Conservation (phyloP, 192 early-diverging fungal species). For the Coemansia sp. region DNA sequence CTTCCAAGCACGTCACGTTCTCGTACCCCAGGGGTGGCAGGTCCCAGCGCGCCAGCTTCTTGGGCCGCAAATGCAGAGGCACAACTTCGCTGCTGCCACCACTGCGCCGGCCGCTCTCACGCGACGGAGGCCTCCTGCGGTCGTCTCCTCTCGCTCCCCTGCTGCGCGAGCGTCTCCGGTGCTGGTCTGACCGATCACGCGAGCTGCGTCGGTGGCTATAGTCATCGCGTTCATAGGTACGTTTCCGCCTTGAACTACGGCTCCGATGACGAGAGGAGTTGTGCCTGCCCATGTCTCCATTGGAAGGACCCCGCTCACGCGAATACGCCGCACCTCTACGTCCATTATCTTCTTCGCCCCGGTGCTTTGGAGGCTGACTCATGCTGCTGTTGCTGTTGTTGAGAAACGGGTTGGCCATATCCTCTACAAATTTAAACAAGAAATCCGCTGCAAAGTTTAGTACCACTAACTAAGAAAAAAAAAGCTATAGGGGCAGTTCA, state of each 20-base stretch:
- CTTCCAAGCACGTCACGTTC: constrained; percentile 78
- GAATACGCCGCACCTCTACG: constrained; percentile 4
- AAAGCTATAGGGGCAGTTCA: not conserved
- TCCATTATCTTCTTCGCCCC: not conserved
- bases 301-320: constrained; percentile 5
- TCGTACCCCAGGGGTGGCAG: constrained; percentile 86
- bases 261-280: constrained; percentile 44
- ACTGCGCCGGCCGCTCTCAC: constrained; percentile 46
- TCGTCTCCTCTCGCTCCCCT: constrained; percentile 27
- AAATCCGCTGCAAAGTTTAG: not conserved
- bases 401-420: constrained; percentile 39
- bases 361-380: constrained; percentile 25
- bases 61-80: constrained; percentile 75
- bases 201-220: constrained; percentile 36
- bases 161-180: constrained; percentile 54
- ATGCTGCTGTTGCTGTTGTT: constrained; percentile 25
- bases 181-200: constrained; percentile 37
- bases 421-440: constrained; percentile 6
- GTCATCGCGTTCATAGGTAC: constrained; percentile 57
- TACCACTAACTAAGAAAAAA: not conserved
- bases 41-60: constrained; percentile 92
- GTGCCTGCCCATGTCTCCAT: constrained; percentile 1
- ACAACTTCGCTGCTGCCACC: constrained; percentile 44
- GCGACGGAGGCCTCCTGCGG: constrained; percentile 37
- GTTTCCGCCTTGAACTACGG: constrained; percentile 51